A percentile compares a stretch with the other conserved stretches of the same genome.
phyloP scores from a whole-genome alignment of 2,329 filamentous ascomycete species.

The Geosmithia flava region DNA sequence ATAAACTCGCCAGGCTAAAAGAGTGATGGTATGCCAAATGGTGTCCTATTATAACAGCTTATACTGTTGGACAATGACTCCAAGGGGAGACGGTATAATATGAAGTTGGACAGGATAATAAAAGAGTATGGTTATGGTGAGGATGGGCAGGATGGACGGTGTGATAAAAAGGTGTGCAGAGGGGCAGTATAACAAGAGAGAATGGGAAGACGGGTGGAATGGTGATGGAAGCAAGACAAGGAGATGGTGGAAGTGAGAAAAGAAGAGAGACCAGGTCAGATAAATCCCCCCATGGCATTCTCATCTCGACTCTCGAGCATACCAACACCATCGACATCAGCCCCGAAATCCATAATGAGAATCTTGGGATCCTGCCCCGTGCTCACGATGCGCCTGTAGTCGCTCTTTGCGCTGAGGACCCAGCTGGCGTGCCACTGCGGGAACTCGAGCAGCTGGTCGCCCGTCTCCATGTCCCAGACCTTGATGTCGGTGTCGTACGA shows the following conservation, averaged over 20 bases:
- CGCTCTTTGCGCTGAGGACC: constrained; percentile 92
- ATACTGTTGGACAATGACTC: no score
- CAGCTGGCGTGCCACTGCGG: constrained; percentile 94
- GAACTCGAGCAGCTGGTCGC: constrained; percentile 68
- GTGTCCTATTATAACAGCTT: no score
- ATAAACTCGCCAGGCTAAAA: not conserved
- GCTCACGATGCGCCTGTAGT: constrained; percentile 88
- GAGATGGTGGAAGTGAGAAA: not conserved
- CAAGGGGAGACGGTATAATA: no score
- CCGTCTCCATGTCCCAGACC: constrained; percentile 79
- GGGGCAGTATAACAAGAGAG: no score
- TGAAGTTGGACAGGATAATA: no score
- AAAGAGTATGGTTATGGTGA: no score
- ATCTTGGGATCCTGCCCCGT: constrained; percentile 91
- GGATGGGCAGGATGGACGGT: no score
- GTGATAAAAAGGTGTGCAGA: no score
- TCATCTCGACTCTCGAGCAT: constrained; percentile 35
- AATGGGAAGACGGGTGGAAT: not conserved
- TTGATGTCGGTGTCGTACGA: constrained; percentile 95
- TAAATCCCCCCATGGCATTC: constrained; percentile 10
- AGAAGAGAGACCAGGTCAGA: constrained; percentile 5
- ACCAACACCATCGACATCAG: constrained; percentile 43
- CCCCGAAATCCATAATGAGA: constrained; percentile 85
- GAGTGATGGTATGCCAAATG: not conserved
- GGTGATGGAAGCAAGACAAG: not conserved